Evolutionary conservation across 768 basidiomycete species (phyloP), one percentile per base, ranked within the genome.

Genomic region (Butyriboletus loyo): DNA sequence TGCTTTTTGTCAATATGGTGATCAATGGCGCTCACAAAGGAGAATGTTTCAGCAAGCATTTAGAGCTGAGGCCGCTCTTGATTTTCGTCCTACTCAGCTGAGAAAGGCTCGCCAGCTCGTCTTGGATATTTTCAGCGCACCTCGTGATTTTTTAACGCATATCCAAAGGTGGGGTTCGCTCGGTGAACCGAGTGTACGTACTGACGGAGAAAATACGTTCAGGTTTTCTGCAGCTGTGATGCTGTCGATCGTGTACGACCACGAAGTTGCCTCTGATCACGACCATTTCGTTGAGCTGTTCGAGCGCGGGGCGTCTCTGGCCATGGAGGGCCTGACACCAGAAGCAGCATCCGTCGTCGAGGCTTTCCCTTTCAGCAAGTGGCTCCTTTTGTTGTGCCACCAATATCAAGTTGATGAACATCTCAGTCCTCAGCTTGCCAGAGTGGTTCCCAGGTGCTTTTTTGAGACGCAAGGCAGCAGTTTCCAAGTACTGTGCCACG

Each of bases 241-340:
- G 37, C 61, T 78, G 50, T 67, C 71, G 15, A 64, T 78, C 14
- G 66, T 72, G 14, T 79, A 79, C 37, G 78, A 75, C 19, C 65
- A 70, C 19, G 57, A 70, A 6, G 65, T 75, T 7, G 66, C 66
- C 15, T 60, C 71, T 8, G 54, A 65, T 30, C 67, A 67, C 1
- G 76, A 77, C 43, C 62, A 65, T 30, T 71, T 74, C 52, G 68
- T 78, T 13, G 54, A 69, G 9, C 55, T 76, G 4, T 69, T 75
- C 5, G 70, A 76, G 34, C 59, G 63, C 11, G 73, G 73, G 5
- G 36, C 68, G 5, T 3, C 25, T 9, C 17, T 66, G 14, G 52
- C 59, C 1, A 17, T 67, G 36, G 52, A 44, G 40, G 21, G 31
- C 6, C 28, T 62, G 5, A 55, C 54, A n/a, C 66, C 60, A 5